Base-by-base conservation (phyloP, 306 rosid species). In the Casuarina equisetifolia region DNA sequence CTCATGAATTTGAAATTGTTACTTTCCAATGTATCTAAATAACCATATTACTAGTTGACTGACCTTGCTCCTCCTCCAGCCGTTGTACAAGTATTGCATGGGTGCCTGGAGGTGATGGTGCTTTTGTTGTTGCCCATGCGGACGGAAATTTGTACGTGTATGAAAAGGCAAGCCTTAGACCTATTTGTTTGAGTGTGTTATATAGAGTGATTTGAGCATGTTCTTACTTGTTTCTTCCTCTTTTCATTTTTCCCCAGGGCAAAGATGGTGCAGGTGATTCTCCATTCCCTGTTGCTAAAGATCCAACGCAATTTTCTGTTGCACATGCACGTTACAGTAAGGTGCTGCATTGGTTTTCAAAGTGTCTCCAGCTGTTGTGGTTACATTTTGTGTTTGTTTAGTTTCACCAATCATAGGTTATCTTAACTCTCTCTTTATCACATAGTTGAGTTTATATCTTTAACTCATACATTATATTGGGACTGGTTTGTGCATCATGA, bases 241-340 rank as follows among this genome's bases (percentile, higher is more conserved):
- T 79, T 61, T 51, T 68, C 45, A 17, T 25, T 38, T 44, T 64
- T 39, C 68, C 69, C 69, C 83, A 96, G 99, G 84, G 86, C 82
- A 96, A 96, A 87, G 98, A 96, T 59, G 90, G 91, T 50, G 95
- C 92, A 32, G 94, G 89, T 50, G 99, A 96, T 81, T 73, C 99
- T 74, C 83, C 99, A 55, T 93, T 96, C 85, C 93, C 98, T 6
- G 83, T 85, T 70, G 74, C 93, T 69, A 96, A 90, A 84, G 99
- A 96, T 89, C 99, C 78, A 80, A 76, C 86, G 61, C 99, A 91
- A 75, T 93, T 96, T 88, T 90, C 97, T 74, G 96, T 92, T 83
- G 75, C 94, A 4, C 97, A 95, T 86, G 97, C 99, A 73, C 97
- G 99, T 71, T 86, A 93, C 79, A 95, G 89, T 82, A 95, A 95